Base-by-base conservation (phyloP, 495 filamentous ascomycete species). In the Chaetomidium leptoderma region DNA sequence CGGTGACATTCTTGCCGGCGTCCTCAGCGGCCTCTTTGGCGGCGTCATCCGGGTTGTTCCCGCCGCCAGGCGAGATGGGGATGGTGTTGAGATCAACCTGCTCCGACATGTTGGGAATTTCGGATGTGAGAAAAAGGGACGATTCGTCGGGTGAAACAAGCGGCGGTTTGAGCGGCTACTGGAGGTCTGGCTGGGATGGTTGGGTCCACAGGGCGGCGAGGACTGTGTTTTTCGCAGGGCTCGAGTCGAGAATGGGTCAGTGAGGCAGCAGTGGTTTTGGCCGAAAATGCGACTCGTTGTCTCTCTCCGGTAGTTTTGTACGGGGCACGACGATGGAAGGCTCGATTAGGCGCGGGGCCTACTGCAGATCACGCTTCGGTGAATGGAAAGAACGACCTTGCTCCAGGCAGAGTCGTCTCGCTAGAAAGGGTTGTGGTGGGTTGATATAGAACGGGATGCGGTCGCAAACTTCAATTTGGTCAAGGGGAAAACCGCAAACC, bases 1-100 rank as follows among this genome's bases (percentile, higher is more conserved):
- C 91, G 26, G 93, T 97, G 64, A 96, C 74, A 19, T 83, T 75
- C 59, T 90, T 84, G 53, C 78, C 72, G 36, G 53, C 27, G n/a
- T 78, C 70, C 54, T 67, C 70, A 24, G 60, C 54, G 39, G 78
- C 66, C 54, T 66, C 68, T 26, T 53, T 53, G 45, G 70, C 67
- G 11, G 70, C 73, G 17, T 64, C 75, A 51, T 67, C 66, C 44
- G 67, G 36, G 50, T 64, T 63, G 48, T 74, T 74, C 37, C 74
- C 75, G 55, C 78, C 84, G 33, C 78, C 78, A 35, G 87, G 88
- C 24, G 86, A 90, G 74, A 92, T 83, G 30, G 89, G 88, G 55
- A 91, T 91, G 21, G 79, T 82, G 40, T 75, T 79, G 51, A 83
- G 78, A 57, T 83, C 80, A 64, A 83, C 79, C 55, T 78, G 80